phyloP scores from a whole-genome alignment of 2,329 filamentous ascomycete genomes.

The Leptosphaerulina australis region DNA sequence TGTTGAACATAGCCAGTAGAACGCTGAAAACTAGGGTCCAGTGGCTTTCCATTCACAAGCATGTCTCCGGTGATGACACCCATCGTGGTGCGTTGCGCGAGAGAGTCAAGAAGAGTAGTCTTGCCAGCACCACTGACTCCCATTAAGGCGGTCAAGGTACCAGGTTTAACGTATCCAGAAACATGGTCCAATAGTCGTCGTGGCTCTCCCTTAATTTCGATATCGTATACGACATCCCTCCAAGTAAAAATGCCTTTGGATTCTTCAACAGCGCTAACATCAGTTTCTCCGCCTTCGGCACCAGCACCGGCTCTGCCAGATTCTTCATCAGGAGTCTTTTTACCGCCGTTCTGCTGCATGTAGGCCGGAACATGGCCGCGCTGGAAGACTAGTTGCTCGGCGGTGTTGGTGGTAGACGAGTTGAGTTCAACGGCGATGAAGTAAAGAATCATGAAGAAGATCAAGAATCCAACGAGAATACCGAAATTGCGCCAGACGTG shows the following conservation, averaged over 20 bases:
- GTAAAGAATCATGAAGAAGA: constrained; percentile 69
- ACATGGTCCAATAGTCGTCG: constrained; percentile 62
- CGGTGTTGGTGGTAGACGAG: constrained; percentile 65
- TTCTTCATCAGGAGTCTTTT: constrained; percentile 45
- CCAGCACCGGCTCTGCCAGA: constrained; percentile 34
- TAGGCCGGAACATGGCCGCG: constrained; percentile 53
- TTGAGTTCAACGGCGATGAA: constrained; percentile 69
- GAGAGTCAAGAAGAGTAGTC: constrained; percentile 46
- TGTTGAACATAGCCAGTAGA: constrained; percentile 50
- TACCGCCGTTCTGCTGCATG: constrained; percentile 40
- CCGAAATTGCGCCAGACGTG: constrained; percentile 59
- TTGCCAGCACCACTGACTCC: constrained; percentile 50
- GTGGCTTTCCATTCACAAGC: constrained; percentile 47
- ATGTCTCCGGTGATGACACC: constrained; percentile 49
- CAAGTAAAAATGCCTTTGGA: constrained; percentile 52
- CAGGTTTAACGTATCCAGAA: constrained; percentile 62
- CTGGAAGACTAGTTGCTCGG: constrained; percentile 71
- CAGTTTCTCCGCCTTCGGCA: constrained; percentile 41
- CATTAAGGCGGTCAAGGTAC: constrained; percentile 53
- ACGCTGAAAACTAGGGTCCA: constrained; percentile 46
- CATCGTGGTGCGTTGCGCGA: constrained; percentile 45
- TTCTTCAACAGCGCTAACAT: constrained; percentile 49
- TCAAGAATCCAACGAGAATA: constrained; percentile 67
- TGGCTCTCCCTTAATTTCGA: constrained; percentile 51
- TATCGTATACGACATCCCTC: constrained; percentile 44